Base-by-base conservation (phyloP, 768 basidiomycete species). In the Pleurotus tuoliensis region DNA sequence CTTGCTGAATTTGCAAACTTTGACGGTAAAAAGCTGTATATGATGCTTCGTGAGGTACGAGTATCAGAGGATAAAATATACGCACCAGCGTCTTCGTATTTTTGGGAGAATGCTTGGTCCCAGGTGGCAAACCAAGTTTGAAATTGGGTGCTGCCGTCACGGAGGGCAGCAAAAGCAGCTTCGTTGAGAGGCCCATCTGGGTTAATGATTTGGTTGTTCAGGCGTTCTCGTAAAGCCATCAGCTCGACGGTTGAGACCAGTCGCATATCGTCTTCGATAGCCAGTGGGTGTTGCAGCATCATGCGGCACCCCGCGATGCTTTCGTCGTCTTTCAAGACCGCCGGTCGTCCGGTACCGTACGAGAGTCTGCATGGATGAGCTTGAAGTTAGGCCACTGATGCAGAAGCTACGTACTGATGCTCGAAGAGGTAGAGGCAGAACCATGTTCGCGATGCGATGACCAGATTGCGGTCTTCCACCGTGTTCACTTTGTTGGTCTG, bases 231-330 rank as follows among this genome's bases (percentile, higher is more conserved):
- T 59, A 96, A 83, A 27, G 86, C 85, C 82, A 94, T 93, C 56
- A 96, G 79, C 65, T 98, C 94, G 24, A 98, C 93, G 2, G 92
- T 95, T 3, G 94, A 95, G 11, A 97, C 91, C 12, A 98, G 82
- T 56, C 94, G 88, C 83, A 93, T 94, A 64, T 98, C 94, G 61
- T 96, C 94, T 64, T 92, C 87, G 58, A 96, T 90, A 12, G 92
- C 82, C 25, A 96, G 73, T 38, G 94, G 94, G 67, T 97, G 94
- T 60, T 86, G 84, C 20, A 97, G 73, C 16, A 98, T 77, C 46
- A 86, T 75, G 37, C 88, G 84, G 62, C 90, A 92, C 58, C 90
- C 83, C 64, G 78, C 80, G 57, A 98, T 94, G 50, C 92, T 89
- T 67, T 95, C 94, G 62, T 98, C 94, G 58, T 96, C 92, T 64